These are phyloP conservation scores for Penicillium herquei DNA, from an alignment of 495 filamentous ascomycete species.

Conservation along the genomic window DNA sequence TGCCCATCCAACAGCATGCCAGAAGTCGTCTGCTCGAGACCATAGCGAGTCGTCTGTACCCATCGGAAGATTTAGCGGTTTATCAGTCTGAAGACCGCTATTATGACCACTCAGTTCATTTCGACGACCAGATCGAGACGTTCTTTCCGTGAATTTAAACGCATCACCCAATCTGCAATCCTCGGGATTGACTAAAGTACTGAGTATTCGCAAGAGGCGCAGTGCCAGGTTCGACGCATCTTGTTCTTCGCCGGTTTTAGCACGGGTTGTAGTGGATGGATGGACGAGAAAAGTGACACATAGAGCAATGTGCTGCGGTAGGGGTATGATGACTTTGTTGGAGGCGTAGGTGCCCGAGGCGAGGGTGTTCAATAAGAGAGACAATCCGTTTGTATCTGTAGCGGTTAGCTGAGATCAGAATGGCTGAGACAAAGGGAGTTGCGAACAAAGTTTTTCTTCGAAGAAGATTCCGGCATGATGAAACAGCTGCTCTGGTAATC, in stretches of 20 bases:
- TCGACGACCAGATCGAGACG: slow-evolving; percentile 32
- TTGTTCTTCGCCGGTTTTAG: slow-evolving; percentile 48
- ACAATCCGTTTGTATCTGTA: slow-evolving; percentile 66
- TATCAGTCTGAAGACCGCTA: slow-evolving; percentile 20
- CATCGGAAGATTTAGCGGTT: slow-evolving; percentile 50
- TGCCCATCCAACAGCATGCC: slow-evolving; percentile 86
- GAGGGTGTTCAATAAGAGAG: slow-evolving; percentile 64
- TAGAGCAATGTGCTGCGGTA: slow-evolving; percentile 60
- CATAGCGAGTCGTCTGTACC: slow-evolving; percentile 68
- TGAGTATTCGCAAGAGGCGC: slow-evolving; percentile 56
- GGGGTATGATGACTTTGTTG: slow-evolving; percentile 48
- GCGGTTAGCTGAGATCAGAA: slow-evolving; percentile 8
- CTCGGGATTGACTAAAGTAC: slow-evolving; percentile 50
- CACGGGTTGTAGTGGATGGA: slow-evolving; percentile 65
- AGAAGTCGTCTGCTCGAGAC: slow-evolving; percentile 76
- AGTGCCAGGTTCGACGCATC: slow-evolving; percentile 55
- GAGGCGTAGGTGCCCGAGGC: slow-evolving; percentile 50
- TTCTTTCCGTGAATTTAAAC: slow-evolving; percentile 50
- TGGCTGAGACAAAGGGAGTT: background rate
- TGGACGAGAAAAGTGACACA: slow-evolving; percentile 68
- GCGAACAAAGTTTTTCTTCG: slow-evolving; percentile 71
- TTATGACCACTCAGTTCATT: slow-evolving; percentile 21
- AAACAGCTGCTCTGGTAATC: slow-evolving; percentile 60
- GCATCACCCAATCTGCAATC: slow-evolving; percentile 49
- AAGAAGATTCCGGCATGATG: slow-evolving; percentile 69